These are phyloP conservation scores for Xylaria telfairii DNA, from an alignment of 495 filamentous ascomycete species.

Conservation along the genomic window DNA sequence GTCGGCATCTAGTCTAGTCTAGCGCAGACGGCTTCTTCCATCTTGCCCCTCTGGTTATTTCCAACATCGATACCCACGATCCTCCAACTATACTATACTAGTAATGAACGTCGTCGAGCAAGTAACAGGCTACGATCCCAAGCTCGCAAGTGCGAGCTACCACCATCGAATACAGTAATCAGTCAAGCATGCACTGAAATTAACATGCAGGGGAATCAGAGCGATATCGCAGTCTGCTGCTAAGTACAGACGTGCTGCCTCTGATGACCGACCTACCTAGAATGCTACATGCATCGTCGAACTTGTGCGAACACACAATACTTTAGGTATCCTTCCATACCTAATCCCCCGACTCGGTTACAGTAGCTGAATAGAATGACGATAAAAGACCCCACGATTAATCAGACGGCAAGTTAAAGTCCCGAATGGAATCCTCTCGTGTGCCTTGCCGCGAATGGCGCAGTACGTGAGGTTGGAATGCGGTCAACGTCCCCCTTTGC, in stretches of 20 bases:
- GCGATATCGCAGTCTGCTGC: not conserved
- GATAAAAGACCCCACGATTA: not conserved
- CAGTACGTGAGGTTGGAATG: not conserved
- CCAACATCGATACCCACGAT: constrained; percentile 7
- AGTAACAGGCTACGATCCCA: constrained; percentile 3
- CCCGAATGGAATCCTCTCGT: not conserved
- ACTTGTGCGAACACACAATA: not conserved
- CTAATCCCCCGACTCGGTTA: not conserved
- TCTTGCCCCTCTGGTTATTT: constrained; percentile 2
- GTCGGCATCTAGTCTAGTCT: not conserved
- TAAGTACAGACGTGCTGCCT: not conserved
- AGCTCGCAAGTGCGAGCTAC: not conserved
- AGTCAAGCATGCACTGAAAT: constrained; percentile 2
- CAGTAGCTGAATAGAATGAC: not conserved
- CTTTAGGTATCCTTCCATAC: not conserved
- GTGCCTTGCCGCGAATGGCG: not conserved
- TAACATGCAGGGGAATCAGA: constrained; percentile 14
- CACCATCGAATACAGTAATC: constrained; percentile 27
- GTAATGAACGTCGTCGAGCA: not conserved
- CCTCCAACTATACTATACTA: not conserved
- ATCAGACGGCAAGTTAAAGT: constrained; percentile 8
- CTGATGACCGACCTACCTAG: not conserved
- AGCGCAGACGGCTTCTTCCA: constrained; percentile 5
- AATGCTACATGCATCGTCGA: not conserved
- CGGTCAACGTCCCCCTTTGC: not conserved